Evolutionary conservation across 805 yeast species (phyloP), one percentile per base, ranked within the genome.

Genomic region (Lachancea lanzarotensis): DNA sequence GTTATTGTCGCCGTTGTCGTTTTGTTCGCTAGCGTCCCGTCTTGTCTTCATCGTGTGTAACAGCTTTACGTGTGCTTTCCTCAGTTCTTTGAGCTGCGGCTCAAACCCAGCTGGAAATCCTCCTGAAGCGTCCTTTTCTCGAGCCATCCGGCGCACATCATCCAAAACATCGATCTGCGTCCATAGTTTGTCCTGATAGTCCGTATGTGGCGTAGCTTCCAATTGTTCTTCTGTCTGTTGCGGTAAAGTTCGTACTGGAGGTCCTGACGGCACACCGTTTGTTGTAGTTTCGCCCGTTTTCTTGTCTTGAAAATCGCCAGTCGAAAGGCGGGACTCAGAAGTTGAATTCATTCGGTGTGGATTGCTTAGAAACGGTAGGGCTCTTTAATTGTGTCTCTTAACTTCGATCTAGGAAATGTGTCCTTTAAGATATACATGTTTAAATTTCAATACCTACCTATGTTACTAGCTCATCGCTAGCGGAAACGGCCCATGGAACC

Each of bases 81-180:
- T 76, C 35, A 84, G 66, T 36, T 71, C 66, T n/a, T 62, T 59
- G 42, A 87, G 63, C 38, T 55, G 49, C 8, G 49, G 45, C 42
- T 66, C 69, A 34, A 55, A 57, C 3, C 53, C 61, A 4, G 65
- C 69, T 45, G 75, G 75, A 56, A 80, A 79, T 8, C 51, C 56
- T 16, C 52, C 54, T 26, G 46, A 55, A 70, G 75, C n/a, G 73
- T 71, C 35, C 72, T 73, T 40, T 62, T 73, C 51, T 55, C 56
- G 55, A 1, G 86, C 78, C 69, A 82, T 71, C 42, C 70, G 71
- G 45, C 76, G 75, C 7, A 88, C 93, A 51, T 86, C 95, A 51
- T 87, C 90, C 50, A 91, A 70, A 0, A 85, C 82, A 55, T 85
- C 95, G 40, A 89, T 81, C 53, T 87, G 95, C 6, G 91, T 81